Evolutionary conservation across 2,329 filamentous ascomycete species (phyloP).

Genomic region (Fusarium beomiforme): DNA sequence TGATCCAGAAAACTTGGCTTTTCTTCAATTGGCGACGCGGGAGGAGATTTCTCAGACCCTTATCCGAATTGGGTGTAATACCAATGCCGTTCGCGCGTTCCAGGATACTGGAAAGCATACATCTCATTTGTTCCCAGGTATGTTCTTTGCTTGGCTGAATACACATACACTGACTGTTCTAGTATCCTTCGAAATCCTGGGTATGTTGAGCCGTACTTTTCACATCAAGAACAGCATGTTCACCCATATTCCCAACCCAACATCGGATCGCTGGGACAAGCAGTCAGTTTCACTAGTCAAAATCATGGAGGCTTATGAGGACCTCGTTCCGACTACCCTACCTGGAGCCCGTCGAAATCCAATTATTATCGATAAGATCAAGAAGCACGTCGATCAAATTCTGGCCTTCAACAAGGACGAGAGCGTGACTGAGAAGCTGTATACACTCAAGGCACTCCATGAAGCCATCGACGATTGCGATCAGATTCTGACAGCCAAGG

Average conservation of each 20-base stretch:
- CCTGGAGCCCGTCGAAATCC: constrained; percentile 28
- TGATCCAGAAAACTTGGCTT: constrained; percentile 53
- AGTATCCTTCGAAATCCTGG: constrained; percentile 68
- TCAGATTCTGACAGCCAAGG: constrained; percentile 52
- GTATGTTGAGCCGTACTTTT: constrained; percentile 64
- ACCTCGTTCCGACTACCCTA: constrained; percentile 41
- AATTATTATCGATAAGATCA: constrained; percentile 40
- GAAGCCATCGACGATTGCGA: constrained; percentile 55
- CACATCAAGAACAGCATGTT: constrained; percentile 61
- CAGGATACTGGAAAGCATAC: constrained; percentile 51
- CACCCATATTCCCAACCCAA: constrained; percentile 67
- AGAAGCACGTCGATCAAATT: constrained; percentile 41
- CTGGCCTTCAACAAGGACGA: constrained; percentile 36
- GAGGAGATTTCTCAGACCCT: constrained; percentile 63
- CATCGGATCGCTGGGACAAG: constrained; percentile 63
- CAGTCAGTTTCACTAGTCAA: constrained; percentile 56
- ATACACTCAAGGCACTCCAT: constrained; percentile 53
- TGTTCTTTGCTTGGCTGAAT: not conserved
- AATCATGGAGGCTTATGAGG: constrained; percentile 53
- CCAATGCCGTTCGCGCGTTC: constrained; percentile 59
- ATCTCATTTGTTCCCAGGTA: constrained; percentile 62
- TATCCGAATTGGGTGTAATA: constrained; percentile 63
- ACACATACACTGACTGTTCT: constrained; percentile 12
- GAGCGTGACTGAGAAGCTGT: constrained; percentile 42
- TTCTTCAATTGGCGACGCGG: constrained; percentile 60